These are phyloP conservation scores for Euryodendron excelsum DNA, from an alignment of 148 eudicot species.

Conservation along the genomic window DNA sequence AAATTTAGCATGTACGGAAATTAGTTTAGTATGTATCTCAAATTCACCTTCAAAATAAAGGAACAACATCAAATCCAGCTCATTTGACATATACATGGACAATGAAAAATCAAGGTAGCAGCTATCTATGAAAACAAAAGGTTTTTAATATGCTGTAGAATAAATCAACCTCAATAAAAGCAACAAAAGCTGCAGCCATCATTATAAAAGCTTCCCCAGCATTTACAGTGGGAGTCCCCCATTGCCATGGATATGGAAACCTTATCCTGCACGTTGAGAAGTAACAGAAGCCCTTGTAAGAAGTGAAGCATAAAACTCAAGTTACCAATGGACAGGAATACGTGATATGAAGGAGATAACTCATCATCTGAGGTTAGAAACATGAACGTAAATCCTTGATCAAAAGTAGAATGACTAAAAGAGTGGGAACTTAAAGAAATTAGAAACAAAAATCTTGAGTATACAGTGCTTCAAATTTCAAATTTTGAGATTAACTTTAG, in stretches of 20 bases:
- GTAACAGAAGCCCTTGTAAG: neutral
- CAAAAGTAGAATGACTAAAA: no score
- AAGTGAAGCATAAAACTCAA: neutral
- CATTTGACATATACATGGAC: neutral
- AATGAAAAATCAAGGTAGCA: neutral
- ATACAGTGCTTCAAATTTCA: no score
- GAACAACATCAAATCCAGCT: neutral
- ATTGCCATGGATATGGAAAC: conserved; percentile 90
- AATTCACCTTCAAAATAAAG: neutral
- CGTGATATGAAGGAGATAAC: neutral
- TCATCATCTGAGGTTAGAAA: neutral
- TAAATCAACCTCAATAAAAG: conserved; percentile 69
- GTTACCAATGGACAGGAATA: no score
- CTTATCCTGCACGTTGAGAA: conserved; percentile 58
- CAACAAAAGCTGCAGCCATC: conserved; percentile 79
- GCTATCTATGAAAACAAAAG: neutral
- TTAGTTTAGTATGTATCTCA: neutral
- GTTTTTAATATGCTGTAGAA: neutral
- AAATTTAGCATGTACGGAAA: neutral
- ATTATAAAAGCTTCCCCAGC: conserved; percentile 65
- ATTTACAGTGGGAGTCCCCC: conserved; percentile 76
- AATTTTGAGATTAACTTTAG: no score
- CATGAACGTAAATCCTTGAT: no score
- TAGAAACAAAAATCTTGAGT: no score
- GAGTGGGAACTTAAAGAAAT: no score